phyloP scores from a whole-genome alignment of 2,329 filamentous ascomycete genomes.

The Diaporthe amygdali region DNA sequence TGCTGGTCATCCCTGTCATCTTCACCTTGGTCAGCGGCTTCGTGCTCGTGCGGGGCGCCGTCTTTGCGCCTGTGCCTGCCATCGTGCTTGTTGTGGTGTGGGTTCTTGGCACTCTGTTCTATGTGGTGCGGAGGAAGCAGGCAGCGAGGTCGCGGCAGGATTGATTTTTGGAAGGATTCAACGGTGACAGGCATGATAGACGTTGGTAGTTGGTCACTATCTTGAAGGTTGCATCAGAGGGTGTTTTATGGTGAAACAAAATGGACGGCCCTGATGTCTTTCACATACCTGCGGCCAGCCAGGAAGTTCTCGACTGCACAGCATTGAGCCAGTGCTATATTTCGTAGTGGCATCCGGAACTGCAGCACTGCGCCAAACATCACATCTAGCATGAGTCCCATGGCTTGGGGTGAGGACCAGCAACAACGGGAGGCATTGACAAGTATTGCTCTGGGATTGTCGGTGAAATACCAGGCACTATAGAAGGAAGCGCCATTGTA shows the following conservation, averaged over 20 bases:
- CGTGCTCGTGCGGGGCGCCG: slow-evolving; percentile 62
- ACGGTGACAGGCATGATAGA: too few relatives aligned
- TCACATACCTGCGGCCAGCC: too few relatives aligned
- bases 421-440: too few relatives aligned
- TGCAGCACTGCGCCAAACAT: background rate
- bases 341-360: background rate
- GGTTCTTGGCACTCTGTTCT: slow-evolving; percentile 52
- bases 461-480: too few relatives aligned
- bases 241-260: background rate
- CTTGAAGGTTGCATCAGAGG: background rate
- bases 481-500: too few relatives aligned
- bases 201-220: background rate
- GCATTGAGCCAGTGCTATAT: too few relatives aligned
- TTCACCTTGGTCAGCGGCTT: slow-evolving; percentile 66
- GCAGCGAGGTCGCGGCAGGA: background rate
- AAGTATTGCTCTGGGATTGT: too few relatives aligned
- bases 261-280: background rate
- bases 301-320: background rate
- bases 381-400: too few relatives aligned
- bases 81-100: slow-evolving; percentile 57
- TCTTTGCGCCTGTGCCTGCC: slow-evolving; percentile 62
- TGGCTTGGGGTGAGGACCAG: too few relatives aligned
- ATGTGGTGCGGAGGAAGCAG: slow-evolving; percentile 30
- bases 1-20: slow-evolving; percentile 52
- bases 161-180: background rate